These are phyloP conservation scores for Oleoguttula mirabilis DNA, from an alignment of 495 filamentous ascomycete species.

Conservation along the genomic window DNA sequence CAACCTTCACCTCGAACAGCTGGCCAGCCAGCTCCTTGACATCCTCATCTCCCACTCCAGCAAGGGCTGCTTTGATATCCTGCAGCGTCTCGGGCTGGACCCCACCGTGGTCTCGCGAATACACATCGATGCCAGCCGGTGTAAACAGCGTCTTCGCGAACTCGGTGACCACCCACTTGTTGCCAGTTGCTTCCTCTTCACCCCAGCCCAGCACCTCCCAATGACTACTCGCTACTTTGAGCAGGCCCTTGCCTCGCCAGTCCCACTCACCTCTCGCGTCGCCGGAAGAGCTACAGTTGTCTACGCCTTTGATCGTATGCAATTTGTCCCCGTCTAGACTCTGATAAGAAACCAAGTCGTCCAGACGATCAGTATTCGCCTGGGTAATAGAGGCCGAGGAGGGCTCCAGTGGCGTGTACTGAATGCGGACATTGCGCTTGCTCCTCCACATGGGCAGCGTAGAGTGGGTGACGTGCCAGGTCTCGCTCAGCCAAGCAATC, in stretches of 20 bases:
- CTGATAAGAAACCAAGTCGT: conserved; percentile 60
- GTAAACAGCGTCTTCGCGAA: conserved; percentile 67
- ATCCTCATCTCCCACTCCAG: conserved; percentile 24
- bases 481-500: conserved; percentile 48
- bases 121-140: conserved; percentile 62
- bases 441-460: conserved; percentile 65
- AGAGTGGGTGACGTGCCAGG: conserved; percentile 66
- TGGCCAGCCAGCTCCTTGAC: conserved; percentile 29
- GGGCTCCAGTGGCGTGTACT: conserved; percentile 44
- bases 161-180: conserved; percentile 59
- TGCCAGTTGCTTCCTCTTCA: conserved; percentile 32
- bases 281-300: conserved; percentile 37
- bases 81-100: conserved; percentile 36
- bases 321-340: conserved; percentile 33
- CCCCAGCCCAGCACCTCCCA: conserved; percentile 71
- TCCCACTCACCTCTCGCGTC: conserved; percentile 42
- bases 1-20: conserved; percentile 31
- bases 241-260: conserved; percentile 59
- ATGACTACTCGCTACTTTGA: conserved; percentile 50
- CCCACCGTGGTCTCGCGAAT: conserved; percentile 44
- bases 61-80: conserved; percentile 32
- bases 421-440: conserved; percentile 62
- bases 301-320: conserved; percentile 50
- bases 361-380: conserved; percentile 34
- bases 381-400: conserved; percentile 8